Percentiles rank a stretch among this genome's conserved stretches.
phyloP scores from a whole-genome alignment of 1,284 basidiomycete species.

The Trichosporon sp. region DNA sequence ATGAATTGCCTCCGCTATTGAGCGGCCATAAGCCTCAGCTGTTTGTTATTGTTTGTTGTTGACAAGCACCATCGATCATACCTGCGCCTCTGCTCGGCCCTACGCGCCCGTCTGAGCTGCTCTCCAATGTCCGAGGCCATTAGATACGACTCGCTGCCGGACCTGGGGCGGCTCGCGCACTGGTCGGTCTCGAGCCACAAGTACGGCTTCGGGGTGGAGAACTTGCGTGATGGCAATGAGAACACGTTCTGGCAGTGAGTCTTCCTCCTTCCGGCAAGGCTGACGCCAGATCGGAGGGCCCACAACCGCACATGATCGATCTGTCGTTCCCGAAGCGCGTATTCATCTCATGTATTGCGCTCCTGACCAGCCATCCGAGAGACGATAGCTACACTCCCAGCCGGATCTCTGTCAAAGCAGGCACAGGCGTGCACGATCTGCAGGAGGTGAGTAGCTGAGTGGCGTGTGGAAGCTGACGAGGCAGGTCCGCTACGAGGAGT shows the following conservation, averaged over 20 bases:
- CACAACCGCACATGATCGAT: slow-evolving; percentile 93
- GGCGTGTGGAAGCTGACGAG: not conserved
- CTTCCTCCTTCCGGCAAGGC: not conserved
- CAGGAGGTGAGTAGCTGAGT: slow-evolving; percentile 58
- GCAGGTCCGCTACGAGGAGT: slow-evolving; percentile 66
- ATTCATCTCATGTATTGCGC: slow-evolving; percentile 86
- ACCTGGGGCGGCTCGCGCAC: slow-evolving; percentile 59
- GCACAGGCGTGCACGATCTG: slow-evolving; percentile 84
- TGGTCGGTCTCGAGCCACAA: slow-evolving; percentile 99
- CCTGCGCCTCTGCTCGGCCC: not conserved
- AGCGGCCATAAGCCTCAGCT: not conserved
- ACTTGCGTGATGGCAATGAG: slow-evolving; percentile 78
- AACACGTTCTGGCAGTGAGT: slow-evolving; percentile 98
- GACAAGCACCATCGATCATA: not conserved
- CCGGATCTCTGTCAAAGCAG: slow-evolving; percentile 80
- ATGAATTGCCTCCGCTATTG: not conserved
- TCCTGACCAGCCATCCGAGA: slow-evolving; percentile 75
- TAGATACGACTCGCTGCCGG: slow-evolving; percentile 18
- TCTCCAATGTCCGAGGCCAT: not conserved
- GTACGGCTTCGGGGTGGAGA: slow-evolving; percentile 91
- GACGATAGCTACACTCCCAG: slow-evolving; percentile 98
- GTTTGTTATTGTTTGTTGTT: no score
- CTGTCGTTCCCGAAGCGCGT: slow-evolving; percentile 89
- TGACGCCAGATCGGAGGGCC: slow-evolving; percentile 77
- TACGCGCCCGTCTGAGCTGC: not conserved